phyloP scores from a whole-genome alignment of 768 basidiomycete genomes.

The Podaxis carcinomalis region DNA sequence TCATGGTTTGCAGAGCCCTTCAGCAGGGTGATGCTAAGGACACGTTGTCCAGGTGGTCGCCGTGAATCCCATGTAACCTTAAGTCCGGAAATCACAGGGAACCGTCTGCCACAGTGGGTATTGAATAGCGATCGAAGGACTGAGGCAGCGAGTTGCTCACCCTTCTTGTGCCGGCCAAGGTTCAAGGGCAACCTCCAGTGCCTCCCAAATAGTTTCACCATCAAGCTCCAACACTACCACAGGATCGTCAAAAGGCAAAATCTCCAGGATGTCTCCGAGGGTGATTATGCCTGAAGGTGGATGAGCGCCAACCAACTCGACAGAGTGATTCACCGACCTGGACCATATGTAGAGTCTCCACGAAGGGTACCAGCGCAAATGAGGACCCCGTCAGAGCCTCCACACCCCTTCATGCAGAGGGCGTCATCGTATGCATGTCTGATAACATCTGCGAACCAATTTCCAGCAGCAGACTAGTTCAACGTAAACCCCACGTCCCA shows the following conservation, averaged over 20 bases:
- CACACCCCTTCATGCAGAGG: slow-evolving; percentile 49
- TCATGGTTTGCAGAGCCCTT: slow-evolving; percentile 32
- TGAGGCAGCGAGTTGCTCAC: slow-evolving; percentile 29
- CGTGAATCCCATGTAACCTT: slow-evolving; percentile 86
- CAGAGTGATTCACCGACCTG: slow-evolving; percentile 42
- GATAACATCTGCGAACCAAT: slow-evolving; percentile 86
- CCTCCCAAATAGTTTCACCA: slow-evolving; percentile 75
- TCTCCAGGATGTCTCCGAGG: slow-evolving; percentile 84
- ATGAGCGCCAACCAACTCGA: not conserved
- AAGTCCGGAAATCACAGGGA: slow-evolving; percentile 83
- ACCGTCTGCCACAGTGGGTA: slow-evolving; percentile 50
- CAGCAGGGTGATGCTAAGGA: slow-evolving; percentile 67
- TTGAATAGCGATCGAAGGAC: not conserved
- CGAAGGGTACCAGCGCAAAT: slow-evolving; percentile 82
- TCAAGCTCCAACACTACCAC: slow-evolving; percentile 77
- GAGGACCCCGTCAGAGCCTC: slow-evolving; percentile 75
- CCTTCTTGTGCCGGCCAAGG: slow-evolving; percentile 93
- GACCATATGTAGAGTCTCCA: slow-evolving; percentile 81
- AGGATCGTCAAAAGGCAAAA: slow-evolving; percentile 86
- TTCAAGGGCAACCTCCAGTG: slow-evolving; percentile 65
- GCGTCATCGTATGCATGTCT: slow-evolving; percentile 80
- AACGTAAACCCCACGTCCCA: not conserved
- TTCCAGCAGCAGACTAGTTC: slow-evolving; percentile 58
- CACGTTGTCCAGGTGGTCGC: slow-evolving; percentile 62
- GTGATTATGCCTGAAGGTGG: slow-evolving; percentile 58